Percentiles rank a stretch among this genome's conserved stretches.
These are phyloP conservation scores for Fusarium ambrosium DNA, from an alignment of 2,329 filamentous ascomycete genomes.

Conservation along the genomic window DNA sequence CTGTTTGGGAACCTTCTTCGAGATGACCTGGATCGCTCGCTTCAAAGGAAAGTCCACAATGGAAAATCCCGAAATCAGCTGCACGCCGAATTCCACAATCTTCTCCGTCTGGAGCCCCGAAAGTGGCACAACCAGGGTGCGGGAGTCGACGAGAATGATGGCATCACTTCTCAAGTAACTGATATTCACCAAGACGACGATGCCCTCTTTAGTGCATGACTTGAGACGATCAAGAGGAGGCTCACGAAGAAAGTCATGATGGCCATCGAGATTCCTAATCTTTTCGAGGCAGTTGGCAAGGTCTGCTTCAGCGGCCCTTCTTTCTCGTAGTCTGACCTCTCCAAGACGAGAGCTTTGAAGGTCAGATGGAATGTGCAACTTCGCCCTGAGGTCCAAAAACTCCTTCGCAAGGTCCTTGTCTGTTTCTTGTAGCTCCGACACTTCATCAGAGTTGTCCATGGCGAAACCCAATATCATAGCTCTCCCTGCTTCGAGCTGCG, in stretches of 20 bases:
- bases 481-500: neutral
- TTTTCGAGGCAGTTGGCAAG: neutral
- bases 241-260: neutral
- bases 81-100: neutral
- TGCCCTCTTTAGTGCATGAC: neutral
- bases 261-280: neutral
- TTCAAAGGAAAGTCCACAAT: neutral
- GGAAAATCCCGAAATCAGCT: neutral
- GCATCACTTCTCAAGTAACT: neutral
- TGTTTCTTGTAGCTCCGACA: neutral
- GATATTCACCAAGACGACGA: neutral
- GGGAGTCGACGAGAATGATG: neutral
- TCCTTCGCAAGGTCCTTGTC: neutral
- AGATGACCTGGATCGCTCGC: neutral
- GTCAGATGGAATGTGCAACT: neutral
- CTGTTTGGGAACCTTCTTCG: neutral
- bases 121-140: neutral
- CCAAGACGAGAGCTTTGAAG: neutral
- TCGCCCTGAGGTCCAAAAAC: neutral
- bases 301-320: neutral
- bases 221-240: neutral
- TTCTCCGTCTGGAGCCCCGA: neutral
- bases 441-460: neutral
- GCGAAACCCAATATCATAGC: neutral
- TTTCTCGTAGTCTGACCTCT: neutral